Evolutionary conservation across 495 filamentous ascomycete species (phyloP).

Genomic region (Lophiostoma macrostomum): DNA sequence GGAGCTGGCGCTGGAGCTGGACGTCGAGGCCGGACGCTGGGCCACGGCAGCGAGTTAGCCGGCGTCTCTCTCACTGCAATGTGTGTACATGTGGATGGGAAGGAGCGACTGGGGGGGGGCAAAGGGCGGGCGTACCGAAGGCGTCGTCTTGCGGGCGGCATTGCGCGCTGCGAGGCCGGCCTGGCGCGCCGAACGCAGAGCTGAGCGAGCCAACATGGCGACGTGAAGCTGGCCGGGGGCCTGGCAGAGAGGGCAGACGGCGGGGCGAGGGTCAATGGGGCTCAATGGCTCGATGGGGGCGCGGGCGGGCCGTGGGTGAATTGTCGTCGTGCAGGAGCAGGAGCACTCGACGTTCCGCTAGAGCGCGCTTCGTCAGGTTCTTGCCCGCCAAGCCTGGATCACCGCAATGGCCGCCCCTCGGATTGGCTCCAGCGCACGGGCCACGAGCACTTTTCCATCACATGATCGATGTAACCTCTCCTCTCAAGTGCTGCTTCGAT

Average conservation of each 20-base stretch:
- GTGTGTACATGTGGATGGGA: too few relatives aligned
- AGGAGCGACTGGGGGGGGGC: too few relatives aligned
- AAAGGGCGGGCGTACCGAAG: conserved; percentile 65
- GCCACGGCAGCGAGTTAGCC: conserved; percentile 33
- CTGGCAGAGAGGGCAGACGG: too few relatives aligned
- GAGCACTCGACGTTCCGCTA: too few relatives aligned
- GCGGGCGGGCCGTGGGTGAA: conserved; percentile 17
- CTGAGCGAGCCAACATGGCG: conserved; percentile 84
- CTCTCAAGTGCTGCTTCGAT: too few relatives aligned
- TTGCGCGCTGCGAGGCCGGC: conserved; percentile 64
- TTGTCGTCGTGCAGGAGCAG: conserved; percentile 29
- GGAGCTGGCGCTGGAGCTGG: conserved; percentile 51
- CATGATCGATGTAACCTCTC: too few relatives aligned
- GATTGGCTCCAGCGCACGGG: conserved; percentile 4
- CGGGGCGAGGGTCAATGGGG: conserved; percentile 31
- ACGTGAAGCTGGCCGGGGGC: conserved; percentile 30
- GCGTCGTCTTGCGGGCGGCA: conserved; percentile 54
- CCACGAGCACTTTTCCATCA: background rate
- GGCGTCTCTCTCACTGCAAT: too few relatives aligned
- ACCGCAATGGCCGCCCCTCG: too few relatives aligned
- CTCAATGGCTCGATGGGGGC: too few relatives aligned
- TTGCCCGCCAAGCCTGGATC: too few relatives aligned
- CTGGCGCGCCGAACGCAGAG: conserved; percentile 74
- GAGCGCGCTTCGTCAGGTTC: too few relatives aligned
- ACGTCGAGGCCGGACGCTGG: conserved; percentile 64